phyloP scores from a whole-genome alignment of 2,329 filamentous ascomycete genomes.

The Escovopsis weberi region DNA sequence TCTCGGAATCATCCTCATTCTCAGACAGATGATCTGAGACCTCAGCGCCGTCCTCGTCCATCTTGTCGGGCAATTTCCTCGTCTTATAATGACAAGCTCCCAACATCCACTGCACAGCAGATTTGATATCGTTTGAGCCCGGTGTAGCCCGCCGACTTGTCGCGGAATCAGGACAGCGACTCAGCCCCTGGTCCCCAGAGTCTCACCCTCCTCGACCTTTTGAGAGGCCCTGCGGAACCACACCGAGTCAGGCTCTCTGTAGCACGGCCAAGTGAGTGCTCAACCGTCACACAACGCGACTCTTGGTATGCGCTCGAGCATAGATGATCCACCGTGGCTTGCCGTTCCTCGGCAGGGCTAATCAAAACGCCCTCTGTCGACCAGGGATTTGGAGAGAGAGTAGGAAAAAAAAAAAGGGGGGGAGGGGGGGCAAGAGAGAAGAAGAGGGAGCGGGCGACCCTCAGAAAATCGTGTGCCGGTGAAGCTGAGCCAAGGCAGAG shows the following conservation, averaged over 20 bases:
- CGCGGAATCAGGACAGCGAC: conserved; percentile 18
- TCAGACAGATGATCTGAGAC: conserved; percentile 46
- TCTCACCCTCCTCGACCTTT: conserved; percentile 13
- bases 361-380: neutral
- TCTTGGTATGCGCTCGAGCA: conserved; percentile 15
- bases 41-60: conserved; percentile 37
- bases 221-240: conserved; percentile 18
- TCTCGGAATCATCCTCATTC: conserved; percentile 41
- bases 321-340: conserved; percentile 6
- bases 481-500: too few relatives aligned
- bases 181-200: conserved; percentile 16
- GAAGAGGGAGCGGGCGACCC: neutral
- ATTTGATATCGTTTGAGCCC: conserved; percentile 1
- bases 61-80: conserved; percentile 40
- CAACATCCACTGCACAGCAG: conserved; percentile 12
- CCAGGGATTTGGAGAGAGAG: neutral
- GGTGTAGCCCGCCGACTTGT: conserved; percentile 4
- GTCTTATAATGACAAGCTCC: conserved; percentile 28
- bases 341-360: neutral
- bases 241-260: conserved; percentile 17
- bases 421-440: neutral
- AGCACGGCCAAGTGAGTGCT: conserved; percentile 15
- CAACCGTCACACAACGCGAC: conserved; percentile 14
- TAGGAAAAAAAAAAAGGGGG: neutral
- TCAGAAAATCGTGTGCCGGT: too few relatives aligned